phyloP scores from a whole-genome alignment of 257 asterid species.

The Dorcoceras hygrometricum region DNA sequence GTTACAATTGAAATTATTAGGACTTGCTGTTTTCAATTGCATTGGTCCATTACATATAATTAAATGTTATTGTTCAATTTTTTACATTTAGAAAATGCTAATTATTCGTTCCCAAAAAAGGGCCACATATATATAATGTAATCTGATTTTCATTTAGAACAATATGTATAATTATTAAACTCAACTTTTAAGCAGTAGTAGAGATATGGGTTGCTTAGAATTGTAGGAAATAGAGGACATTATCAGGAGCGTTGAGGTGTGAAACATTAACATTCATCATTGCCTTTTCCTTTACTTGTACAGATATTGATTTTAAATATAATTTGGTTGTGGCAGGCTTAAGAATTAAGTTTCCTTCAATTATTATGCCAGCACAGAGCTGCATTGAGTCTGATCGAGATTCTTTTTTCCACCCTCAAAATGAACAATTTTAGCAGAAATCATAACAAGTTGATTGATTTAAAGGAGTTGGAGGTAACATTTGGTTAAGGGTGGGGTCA shows the following conservation, averaged over 20 bases:
- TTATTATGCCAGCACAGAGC: background rate
- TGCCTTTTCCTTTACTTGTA: background rate
- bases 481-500: background rate
- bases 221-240: background rate
- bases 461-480: background rate
- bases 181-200: background rate
- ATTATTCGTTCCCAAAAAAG: too few species aligned
- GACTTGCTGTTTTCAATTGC: background rate
- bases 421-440: background rate
- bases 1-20: too few species aligned
- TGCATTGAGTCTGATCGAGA: background rate
- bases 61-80: too few species aligned
- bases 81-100: too few species aligned
- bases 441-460: background rate
- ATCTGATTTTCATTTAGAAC: too few species aligned
- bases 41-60: background rate
- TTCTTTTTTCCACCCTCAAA: background rate
- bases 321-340: conserved; percentile 13
- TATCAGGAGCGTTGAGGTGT: too few species aligned
- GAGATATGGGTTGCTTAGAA: background rate
- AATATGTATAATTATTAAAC: too few species aligned
- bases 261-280: background rate
- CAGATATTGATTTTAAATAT: background rate
- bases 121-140: too few species aligned
- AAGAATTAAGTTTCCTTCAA: conserved; percentile 12